Evolutionary conservation across 768 basidiomycete species (phyloP), one percentile per base, ranked within the genome.

Genomic region (Obba rivulosa): DNA sequence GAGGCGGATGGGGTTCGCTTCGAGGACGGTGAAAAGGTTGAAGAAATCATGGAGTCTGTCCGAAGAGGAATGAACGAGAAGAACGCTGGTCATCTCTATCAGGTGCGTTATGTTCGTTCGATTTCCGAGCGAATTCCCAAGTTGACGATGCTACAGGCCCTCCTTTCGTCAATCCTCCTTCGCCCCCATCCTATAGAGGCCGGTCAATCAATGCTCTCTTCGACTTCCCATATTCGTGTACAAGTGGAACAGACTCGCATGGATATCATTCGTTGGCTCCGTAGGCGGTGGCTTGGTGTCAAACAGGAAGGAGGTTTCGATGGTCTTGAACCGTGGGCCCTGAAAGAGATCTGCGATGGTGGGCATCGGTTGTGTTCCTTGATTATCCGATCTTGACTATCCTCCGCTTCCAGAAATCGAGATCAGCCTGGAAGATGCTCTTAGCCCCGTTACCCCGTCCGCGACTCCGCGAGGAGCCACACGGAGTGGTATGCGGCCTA

Each of bases 331-430:
- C 76, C 75, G 3, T 96, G 92, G 91, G 82, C 87, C 0, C 63
- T 94, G 46, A 85, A 91, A 62, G 95, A 97, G 60, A 91, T 98
- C 35, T 78, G 81, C 36, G 80, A 87, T 58, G 77, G 91, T 89
- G 53, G 57, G 86, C 73, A 14, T 25, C n/a, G 13, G 13, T 31
- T 13, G 28, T 7, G 7, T 21, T 25, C 13, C n/a, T 14, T 46
- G 8, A 28, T 43, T 36, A 31, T 41, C 7, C n/a, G 17, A n/a
- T 4, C 3, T 3, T 24, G 28, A 13, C 11, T 16, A 14, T 41
- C 31, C 43, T 34, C 43, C 43, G 16, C 41, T 31, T 43, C 3
- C 57, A 92, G 92, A 87, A 61, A 79, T 94, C 45, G 90, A 94
- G 61, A 79, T 93, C 10, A 72, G 84, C 0, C 67, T 82, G 5